phyloP scores from a whole-genome alignment of 1,284 basidiomycete species.

The Trichosporon ovoides region DNA sequence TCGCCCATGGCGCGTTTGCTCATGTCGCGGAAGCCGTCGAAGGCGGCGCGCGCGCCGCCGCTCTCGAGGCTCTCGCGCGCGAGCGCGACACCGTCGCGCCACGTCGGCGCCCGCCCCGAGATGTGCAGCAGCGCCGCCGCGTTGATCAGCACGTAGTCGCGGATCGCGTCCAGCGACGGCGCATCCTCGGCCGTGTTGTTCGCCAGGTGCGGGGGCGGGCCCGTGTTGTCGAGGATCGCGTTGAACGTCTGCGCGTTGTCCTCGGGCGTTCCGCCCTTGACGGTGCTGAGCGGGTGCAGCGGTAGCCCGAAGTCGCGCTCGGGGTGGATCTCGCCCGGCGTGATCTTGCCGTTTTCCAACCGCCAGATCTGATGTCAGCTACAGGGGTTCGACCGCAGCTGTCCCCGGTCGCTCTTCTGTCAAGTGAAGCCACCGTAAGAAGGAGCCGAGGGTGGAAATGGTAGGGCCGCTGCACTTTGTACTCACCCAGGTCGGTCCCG shows the following conservation, averaged over 20 bases:
- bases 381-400: not conserved
- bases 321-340: constrained; percentile 48
- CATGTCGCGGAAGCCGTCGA: constrained; percentile 56
- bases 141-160: constrained; percentile 81
- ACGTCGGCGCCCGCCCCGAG: constrained; percentile 64
- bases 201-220: constrained; percentile 41
- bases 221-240: constrained; percentile 51
- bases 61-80: constrained; percentile 68
- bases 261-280: constrained; percentile 64
- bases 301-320: constrained; percentile 63
- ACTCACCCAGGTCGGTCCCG: constrained; percentile 73
- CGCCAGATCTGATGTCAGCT: constrained; percentile 50
- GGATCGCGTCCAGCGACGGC: constrained; percentile 56
- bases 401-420: not conserved
- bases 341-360: constrained; percentile 49
- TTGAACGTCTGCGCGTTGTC: constrained; percentile 58
- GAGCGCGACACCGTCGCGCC: constrained; percentile 64
- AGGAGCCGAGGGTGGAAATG: no score
- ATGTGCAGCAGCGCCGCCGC: constrained; percentile 75
- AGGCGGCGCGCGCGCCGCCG: constrained; percentile 69
- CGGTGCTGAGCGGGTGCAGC: constrained; percentile 62
- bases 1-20: constrained; percentile 47
- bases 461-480: no score
- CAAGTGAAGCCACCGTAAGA: no score
- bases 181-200: constrained; percentile 50